A percentile compares a stretch with the other conserved stretches of the same genome.
phyloP scores from a whole-genome alignment of 495 filamentous ascomycete species.

The Apodospora peruviana region DNA sequence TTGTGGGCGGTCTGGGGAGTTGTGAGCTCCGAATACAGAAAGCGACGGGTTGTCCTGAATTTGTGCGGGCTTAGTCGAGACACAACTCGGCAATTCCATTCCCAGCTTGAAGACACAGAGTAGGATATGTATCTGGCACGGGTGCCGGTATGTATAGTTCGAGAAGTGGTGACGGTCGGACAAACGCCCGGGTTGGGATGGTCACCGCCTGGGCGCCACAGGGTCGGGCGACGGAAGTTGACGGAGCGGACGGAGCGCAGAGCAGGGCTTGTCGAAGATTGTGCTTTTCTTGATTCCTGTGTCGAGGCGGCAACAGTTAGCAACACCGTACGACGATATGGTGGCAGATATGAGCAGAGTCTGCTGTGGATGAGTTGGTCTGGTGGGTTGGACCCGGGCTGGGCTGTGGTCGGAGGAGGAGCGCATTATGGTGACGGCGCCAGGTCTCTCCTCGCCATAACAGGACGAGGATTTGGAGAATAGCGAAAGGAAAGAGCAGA shows the following conservation, averaged over 20 bases:
- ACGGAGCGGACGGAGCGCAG: neutral
- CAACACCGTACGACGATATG: no score
- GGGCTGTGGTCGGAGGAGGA: neutral
- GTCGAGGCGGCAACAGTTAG: no score
- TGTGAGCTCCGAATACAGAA: constrained; percentile 1
- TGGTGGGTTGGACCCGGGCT: neutral
- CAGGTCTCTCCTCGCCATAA: neutral
- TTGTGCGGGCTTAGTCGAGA: constrained; percentile 4
- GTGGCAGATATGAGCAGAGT: no score
- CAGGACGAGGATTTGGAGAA: neutral
- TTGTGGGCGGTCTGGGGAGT: neutral
- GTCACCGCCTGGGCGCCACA: constrained; percentile 15
- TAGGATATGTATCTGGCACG: neutral
- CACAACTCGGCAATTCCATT: constrained; percentile 11
- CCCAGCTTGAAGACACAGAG: constrained; percentile 3
- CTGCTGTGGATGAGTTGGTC: no score
- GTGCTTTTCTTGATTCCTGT: neutral
- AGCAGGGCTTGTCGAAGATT: neutral
- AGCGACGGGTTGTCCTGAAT: neutral
- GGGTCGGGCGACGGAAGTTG: neutral
- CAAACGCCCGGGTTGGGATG: constrained; percentile 7
- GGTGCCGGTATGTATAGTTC: neutral
- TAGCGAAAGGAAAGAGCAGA: constrained; percentile 13
- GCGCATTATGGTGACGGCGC: constrained; percentile 5
- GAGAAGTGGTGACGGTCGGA: constrained; percentile 9